Evolutionary conservation across 768 basidiomycete genomes (phyloP).

Genomic region (Kwoniella europaea): DNA sequence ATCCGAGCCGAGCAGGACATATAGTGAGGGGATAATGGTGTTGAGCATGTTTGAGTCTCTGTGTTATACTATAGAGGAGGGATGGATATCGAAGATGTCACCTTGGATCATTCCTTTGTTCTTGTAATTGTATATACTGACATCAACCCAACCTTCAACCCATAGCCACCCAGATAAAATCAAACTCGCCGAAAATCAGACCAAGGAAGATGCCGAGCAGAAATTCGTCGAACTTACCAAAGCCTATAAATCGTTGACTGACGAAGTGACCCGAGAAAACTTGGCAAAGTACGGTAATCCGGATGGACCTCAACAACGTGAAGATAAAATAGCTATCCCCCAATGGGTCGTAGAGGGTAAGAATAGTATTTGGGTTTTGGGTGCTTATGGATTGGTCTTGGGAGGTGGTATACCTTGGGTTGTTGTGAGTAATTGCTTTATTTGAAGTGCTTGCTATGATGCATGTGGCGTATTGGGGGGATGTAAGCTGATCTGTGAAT

Average conservation of each 20-base stretch:
- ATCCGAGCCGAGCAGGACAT: no score
- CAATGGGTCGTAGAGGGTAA: constrained; percentile 89
- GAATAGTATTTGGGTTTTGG: constrained; percentile 90
- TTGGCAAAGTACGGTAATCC: constrained; percentile 88
- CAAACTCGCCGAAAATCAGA: constrained; percentile 77
- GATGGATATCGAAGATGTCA: not conserved
- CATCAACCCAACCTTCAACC: no score
- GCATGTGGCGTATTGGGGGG: no score
- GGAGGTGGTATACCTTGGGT: constrained; percentile 83
- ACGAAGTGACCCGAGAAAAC: constrained; percentile 89
- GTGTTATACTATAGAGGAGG: no score
- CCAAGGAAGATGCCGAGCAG: constrained; percentile 80
- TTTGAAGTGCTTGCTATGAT: no score
- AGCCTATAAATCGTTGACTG: constrained; percentile 97
- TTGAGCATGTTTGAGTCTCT: no score
- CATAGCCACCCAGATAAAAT: constrained; percentile 96
- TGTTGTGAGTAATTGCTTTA: constrained; percentile 64
- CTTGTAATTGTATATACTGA: not conserved
- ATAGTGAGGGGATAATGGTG: no score
- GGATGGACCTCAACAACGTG: constrained; percentile 91
- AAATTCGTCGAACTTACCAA: constrained; percentile 93
- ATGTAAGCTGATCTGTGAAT: not conserved
- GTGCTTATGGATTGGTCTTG: constrained; percentile 82
- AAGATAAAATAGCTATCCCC: constrained; percentile 93
- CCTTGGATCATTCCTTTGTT: constrained; percentile 13